Base-by-base conservation (phyloP, 352 stramenopile genomes). In the Phytophthora citricola region DNA sequence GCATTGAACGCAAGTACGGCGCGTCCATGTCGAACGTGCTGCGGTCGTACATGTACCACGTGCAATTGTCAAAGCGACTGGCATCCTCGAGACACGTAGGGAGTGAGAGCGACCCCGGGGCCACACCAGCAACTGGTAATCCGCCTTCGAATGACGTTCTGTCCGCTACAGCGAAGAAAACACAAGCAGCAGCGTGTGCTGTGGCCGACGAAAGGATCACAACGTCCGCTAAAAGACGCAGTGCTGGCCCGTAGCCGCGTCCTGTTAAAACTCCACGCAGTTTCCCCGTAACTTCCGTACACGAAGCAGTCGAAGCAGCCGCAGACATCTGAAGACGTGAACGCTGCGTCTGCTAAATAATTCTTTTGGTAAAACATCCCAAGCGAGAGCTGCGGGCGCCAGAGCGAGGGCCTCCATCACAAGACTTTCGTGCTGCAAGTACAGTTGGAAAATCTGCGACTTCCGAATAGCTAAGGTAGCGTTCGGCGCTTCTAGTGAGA, bases 21-120 rank as follows among this genome's bases (percentile, higher is more conserved):
- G 81, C 73, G 27, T 90, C 79, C 15, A 91, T 78, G 34, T 81
- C 69, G 41, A 84, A 92, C 1, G 54, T 73, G 51, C 78, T 91
- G 24, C 73, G 78, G 36, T 92, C 84, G 51, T 85, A 87, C 45
- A 89, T 78, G 29, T 87, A 87, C 84, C 84, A 92, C 3, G 81
- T 89, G 31, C 84, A 92, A 45, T 91, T 92, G 8, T 71, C 69
- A n/a, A 66, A 78, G 2, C 77, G 9, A 22, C 63, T 87, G 0
- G 83, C 79, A 48, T 85, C 65, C 14, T 83, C 63, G 6, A 92
- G 76, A 24, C 83, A 92, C 5, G 57, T 50, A 9, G 73, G 50
- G 24, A 63, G 45, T 12, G 78, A 76, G 4, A 89, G 67, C 1
- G 78, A 87, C 7, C 56, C 51, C 2, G 57, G 44, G 2, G 40